Conservation (phyloP, 2,329 filamentous ascomycete genomes). For the Stylonectria norvegica region DNA sequence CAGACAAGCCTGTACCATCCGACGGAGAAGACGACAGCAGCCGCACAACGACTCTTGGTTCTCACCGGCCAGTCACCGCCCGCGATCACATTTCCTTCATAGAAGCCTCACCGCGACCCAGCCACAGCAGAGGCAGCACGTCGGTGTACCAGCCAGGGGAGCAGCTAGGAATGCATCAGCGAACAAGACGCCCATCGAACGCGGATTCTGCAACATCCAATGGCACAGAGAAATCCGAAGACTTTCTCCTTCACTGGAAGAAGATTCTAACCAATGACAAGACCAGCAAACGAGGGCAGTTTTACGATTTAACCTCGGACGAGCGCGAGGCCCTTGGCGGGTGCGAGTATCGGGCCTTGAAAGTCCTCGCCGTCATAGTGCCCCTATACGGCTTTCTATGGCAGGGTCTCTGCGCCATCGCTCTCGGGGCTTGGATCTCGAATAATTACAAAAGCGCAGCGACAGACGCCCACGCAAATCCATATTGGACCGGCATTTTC, state of each 20-base stretch:
- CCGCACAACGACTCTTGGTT: slow-evolving; percentile 19
- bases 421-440: slow-evolving; percentile 59
- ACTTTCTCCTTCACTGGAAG: slow-evolving; percentile 29
- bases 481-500: slow-evolving; percentile 68
- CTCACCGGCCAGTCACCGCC: slow-evolving; percentile 5
- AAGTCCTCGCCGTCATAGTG: slow-evolving; percentile 56
- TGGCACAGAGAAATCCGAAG: slow-evolving; percentile 26
- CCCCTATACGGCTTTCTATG: slow-evolving; percentile 58
- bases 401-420: slow-evolving; percentile 57
- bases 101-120: slow-evolving; percentile 5
- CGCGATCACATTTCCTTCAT: slow-evolving; percentile 21
- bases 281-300: slow-evolving; percentile 51
- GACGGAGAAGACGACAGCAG: slow-evolving; percentile 21
- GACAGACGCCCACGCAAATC: slow-evolving; percentile 54
- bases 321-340: slow-evolving; percentile 59
- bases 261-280: slow-evolving; percentile 36
- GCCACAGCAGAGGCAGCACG: slow-evolving; percentile 6
- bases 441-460: slow-evolving; percentile 48
- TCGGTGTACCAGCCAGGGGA: slow-evolving; percentile 16
- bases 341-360: slow-evolving; percentile 61
- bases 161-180: neutral
- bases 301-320: slow-evolving; percentile 49
- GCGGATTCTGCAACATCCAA: slow-evolving; percentile 18
- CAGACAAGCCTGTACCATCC: slow-evolving; percentile 13
- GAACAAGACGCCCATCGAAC: slow-evolving; percentile 17